A percentile compares a stretch with the other conserved stretches of the same genome.
phyloP scores from a whole-genome alignment of 192 early-diverging fungal species.

The Helicostylum pulchrum region DNA sequence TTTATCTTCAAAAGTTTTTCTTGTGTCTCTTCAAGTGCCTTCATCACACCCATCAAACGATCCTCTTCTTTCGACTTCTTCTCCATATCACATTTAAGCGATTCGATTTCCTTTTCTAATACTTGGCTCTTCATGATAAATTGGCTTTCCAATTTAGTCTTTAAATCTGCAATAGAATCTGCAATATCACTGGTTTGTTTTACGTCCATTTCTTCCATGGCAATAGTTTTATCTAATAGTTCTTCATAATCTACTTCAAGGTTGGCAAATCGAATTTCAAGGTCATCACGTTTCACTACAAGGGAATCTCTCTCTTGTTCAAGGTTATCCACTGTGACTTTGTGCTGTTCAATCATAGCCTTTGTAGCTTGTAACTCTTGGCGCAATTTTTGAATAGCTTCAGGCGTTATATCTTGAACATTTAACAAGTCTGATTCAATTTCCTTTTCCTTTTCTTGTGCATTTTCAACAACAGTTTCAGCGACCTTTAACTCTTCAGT shows the following conservation, averaged over 20 bases:
- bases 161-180: constrained; percentile 84
- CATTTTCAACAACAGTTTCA: constrained; percentile 45
- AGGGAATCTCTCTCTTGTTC: constrained; percentile 58
- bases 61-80: constrained; percentile 67
- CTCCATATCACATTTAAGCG: constrained; percentile 65
- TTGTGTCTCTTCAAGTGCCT: constrained; percentile 57
- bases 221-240: constrained; percentile 69
- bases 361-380: constrained; percentile 69
- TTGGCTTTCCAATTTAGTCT: constrained; percentile 80
- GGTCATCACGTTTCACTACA: constrained; percentile 59
- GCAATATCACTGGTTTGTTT: constrained; percentile 51
- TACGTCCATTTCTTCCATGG: constrained; percentile 57
- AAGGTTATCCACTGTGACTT: constrained; percentile 58
- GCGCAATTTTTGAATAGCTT: constrained; percentile 61
- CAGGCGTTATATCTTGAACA: constrained; percentile 36
- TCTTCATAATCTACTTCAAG: constrained; percentile 84
- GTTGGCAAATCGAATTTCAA: constrained; percentile 61
- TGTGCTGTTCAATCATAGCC: constrained; percentile 58
- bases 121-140: constrained; percentile 76
- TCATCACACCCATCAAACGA: constrained; percentile 53
- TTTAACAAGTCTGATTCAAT: constrained; percentile 54
- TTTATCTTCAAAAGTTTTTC: constrained; percentile 47
- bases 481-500: constrained; percentile 77
- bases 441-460: constrained; percentile 63
- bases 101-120: constrained; percentile 73